Evolutionary conservation across 1,284 basidiomycete species (phyloP).

Genomic region (Puccinia brachypodii): DNA sequence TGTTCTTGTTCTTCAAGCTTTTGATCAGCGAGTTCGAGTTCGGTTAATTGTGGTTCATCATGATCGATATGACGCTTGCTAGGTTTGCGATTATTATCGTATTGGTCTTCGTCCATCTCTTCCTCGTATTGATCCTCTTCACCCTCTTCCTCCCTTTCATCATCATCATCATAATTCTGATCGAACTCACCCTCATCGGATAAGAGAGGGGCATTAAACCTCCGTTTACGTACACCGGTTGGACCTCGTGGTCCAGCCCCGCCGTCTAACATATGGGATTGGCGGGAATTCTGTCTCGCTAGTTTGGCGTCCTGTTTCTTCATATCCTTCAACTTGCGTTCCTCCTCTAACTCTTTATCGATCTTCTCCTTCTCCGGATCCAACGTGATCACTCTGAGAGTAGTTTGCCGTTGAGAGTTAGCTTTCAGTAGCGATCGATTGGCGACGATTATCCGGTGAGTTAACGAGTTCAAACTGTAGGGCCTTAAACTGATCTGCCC

Average conservation of each 20-base stretch:
- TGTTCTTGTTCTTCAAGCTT: slow-evolving; percentile 19
- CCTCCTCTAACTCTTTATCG: slow-evolving; percentile 53
- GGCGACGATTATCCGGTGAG: slow-evolving; percentile 81
- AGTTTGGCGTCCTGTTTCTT: slow-evolving; percentile 30
- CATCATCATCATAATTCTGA: slow-evolving; percentile 41
- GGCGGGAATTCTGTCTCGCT: background rate
- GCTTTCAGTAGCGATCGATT: slow-evolving; percentile 66
- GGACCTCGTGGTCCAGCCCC: background rate
- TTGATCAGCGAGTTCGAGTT: slow-evolving; percentile 26
- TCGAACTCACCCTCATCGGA: slow-evolving; percentile 50
- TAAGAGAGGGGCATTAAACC: slow-evolving; percentile 26
- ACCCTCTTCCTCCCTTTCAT: slow-evolving; percentile 50
- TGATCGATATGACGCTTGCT: slow-evolving; percentile 48
- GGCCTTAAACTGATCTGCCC: slow-evolving; percentile 80
- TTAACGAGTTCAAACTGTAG: slow-evolving; percentile 83
- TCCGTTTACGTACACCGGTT: background rate
- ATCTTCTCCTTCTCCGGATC: slow-evolving; percentile 46
- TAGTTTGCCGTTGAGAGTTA: slow-evolving; percentile 66
- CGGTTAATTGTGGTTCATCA: background rate
- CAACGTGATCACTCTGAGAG: slow-evolving; percentile 71
- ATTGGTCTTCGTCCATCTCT: slow-evolving; percentile 48
- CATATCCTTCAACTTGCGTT: slow-evolving; percentile 52
- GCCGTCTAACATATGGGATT: slow-evolving; percentile 2
- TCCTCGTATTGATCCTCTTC: slow-evolving; percentile 51
- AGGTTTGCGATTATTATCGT: slow-evolving; percentile 49